Conservation (phyloP, 306 rosid species). For the Purshia tridentata region DNA sequence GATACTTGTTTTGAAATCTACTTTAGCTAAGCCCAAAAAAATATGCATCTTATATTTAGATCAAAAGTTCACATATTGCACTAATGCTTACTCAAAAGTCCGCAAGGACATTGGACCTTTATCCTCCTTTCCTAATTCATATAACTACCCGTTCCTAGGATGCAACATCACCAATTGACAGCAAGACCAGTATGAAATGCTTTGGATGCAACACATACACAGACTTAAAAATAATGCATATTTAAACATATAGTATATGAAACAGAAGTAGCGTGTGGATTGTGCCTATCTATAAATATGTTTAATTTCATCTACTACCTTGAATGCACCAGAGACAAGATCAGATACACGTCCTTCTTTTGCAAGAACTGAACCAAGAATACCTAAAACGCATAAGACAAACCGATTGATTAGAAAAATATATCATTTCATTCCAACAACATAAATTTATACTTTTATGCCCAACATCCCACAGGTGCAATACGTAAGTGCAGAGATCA, state of each 20-base stretch:
- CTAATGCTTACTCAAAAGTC: not conserved
- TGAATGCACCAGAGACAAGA: conserved; percentile 71
- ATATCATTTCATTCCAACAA: not conserved
- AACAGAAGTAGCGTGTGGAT: not conserved
- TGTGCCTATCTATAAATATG: not conserved
- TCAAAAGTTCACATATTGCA: not conserved
- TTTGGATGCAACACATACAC: not conserved
- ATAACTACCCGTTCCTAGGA: not conserved
- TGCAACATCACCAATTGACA: conserved; percentile 1
- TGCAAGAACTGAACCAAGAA: conserved; percentile 80
- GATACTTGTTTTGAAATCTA: not conserved
- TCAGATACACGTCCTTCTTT: conserved; percentile 76
- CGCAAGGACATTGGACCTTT: not conserved
- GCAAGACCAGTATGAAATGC: not conserved
- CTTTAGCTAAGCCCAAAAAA: not conserved
- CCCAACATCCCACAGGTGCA: not conserved
- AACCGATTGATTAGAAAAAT: conserved; percentile 11
- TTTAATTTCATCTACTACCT: conserved; percentile 49
- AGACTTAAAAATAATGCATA: not conserved
- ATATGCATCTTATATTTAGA: not conserved
- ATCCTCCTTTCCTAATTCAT: not conserved
- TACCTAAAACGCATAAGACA: conserved; percentile 49
- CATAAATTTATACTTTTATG: not conserved
- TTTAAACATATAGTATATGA: not conserved
- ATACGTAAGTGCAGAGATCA: not conserved